Evolutionary conservation across 2,329 filamentous ascomycete species (phyloP), one percentile per base, ranked within the genome.

Genomic region (Hypoxylon sp.): DNA sequence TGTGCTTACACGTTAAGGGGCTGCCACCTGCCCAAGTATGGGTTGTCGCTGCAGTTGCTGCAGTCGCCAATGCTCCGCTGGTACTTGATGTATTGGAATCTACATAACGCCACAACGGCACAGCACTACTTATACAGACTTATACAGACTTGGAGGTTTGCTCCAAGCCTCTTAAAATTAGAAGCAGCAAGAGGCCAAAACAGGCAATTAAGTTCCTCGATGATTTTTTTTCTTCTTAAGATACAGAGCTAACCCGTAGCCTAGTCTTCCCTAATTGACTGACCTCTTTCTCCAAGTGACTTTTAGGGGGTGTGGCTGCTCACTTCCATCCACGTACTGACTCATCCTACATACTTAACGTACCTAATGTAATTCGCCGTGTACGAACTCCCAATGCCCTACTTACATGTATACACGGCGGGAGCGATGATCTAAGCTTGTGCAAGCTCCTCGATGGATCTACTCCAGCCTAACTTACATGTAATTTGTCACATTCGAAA

Each of bases 231-330:
- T 4, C 4, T 24, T 24, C 17, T 7, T 15, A n/a, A 35, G 21
- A 17, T 42, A 32, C 8, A 53, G 24, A 7, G 37, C 57, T 53
- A 56, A 62, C 29, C 24, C 32, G 44, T 44, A 13, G 27, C 17
- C 21, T 57, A 54, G 53, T 47, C 55, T 29, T 29, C 53, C 21
- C 19, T 29, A 59, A 48, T 44, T 10, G 13, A 42, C 37, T 47
- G 19, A 13, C 47, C 5, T 58, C 50, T 27, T 58, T 61, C 21
- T 54, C 46, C 37, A 53, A 66, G 31, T 56, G 54, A 46, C 55
- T 13, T 69, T 66, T 42, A 63, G 58, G 54, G 37, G 57, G 54
- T 62, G 54, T 46, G 50, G 50, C 39, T 54, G 29, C 42, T 46
- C n/a, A 31, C 37, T 60, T 32, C 52, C 17, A 15, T 5, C 2